Evolutionary conservation across 1,284 basidiomycete species (phyloP), one percentile per base, ranked within the genome.

Genomic region (Schizophyllum amplum): DNA sequence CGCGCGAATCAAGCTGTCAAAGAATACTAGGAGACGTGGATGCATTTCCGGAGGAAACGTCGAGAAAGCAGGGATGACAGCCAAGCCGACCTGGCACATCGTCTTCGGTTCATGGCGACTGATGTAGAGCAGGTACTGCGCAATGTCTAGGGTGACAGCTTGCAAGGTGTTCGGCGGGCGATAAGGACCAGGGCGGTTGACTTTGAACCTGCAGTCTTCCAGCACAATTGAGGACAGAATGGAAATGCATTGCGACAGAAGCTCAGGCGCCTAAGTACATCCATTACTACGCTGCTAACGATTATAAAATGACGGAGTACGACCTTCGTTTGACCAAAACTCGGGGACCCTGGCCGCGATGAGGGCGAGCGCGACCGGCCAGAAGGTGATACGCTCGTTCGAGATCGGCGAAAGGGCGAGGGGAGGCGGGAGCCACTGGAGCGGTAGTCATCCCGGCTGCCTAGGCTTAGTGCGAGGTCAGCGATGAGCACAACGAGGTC

Each of bases 101-200:
- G 82, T 71, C 52, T 74, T 70, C 1, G 83, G 74, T 59, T 82
- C 77, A 60, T 76, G 71, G 11, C 73, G 71, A 61, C 86, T 79
- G 25, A 72, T 70, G 60, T 81, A 73, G 15, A 83, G 66, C 42
- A 90, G 73, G 60, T 82, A 78, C 60, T 80, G 80, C 3, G 84
- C 82, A 23, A 87, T 74, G 64, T 87, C 84, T 23, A 90, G 68
- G 1, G 76, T 78, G 33, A 84, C 64, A 2, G 79, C 76, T 63
- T 90, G 87, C 25, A 90, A 68, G 2, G 85, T 74, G 63, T 87
- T 81, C 1, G 85, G 83, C 13, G 87, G 87, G 26, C 79, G 76
- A 0, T 72, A 74, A 5, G 83, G 83, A 9, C 82, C 77, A 17
- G 83, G 79, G 24, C 71, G 73, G 13, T 75, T 68, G 4, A 79